Evolutionary conservation across 768 basidiomycete genomes (phyloP), one percentile per base, ranked within the genome.

Genomic region (Aureoboletus auriporus): DNA sequence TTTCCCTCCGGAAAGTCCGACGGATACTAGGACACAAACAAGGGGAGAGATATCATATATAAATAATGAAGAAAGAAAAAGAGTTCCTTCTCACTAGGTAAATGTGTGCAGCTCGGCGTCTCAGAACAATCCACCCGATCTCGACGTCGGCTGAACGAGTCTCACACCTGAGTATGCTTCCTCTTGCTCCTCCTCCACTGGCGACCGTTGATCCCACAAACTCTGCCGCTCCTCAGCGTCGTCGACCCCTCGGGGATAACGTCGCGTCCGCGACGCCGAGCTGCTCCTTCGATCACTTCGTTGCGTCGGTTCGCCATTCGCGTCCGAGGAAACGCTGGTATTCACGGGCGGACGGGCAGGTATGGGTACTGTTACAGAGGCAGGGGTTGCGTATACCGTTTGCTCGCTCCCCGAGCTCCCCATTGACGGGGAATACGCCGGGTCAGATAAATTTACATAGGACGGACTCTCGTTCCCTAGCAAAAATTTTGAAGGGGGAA

Each of bases 221-320:
- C 80, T 75, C 44, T 76, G 62, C 46, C 79, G 80, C 67, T 86
- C 84, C 47, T 85, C 84, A 42, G 63, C 61, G 44, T 86, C 84
- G 56, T 81, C 79, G 4, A 74, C 72, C 0, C 71, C 74, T 23
- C 17, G 51, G n/a, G 70, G 71, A 35, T 72, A 72, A 29, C 72
- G 75, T 44, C 70, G 72, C 5, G 77, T 77, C 50, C 82, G 80
- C 37, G 67, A 69, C 60, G 73, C 71, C 41, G 68, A 65, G 27
- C 71, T 66, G 51, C 73, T 66, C 27, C 69, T 65, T 26, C 70
- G 65, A 17, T 63, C 63, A 36, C 62, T 57, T 23, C 57, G 63
- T 40, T 33, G 49, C 14, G 1, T 55, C 57, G 61, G 35, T 61
- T 57, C 20, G 3, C 11, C 36, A 27, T 47, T 43, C n/a, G 17